Base-by-base conservation (phyloP, 2,329 filamentous ascomycete species). In the Fusarium nelsonii region DNA sequence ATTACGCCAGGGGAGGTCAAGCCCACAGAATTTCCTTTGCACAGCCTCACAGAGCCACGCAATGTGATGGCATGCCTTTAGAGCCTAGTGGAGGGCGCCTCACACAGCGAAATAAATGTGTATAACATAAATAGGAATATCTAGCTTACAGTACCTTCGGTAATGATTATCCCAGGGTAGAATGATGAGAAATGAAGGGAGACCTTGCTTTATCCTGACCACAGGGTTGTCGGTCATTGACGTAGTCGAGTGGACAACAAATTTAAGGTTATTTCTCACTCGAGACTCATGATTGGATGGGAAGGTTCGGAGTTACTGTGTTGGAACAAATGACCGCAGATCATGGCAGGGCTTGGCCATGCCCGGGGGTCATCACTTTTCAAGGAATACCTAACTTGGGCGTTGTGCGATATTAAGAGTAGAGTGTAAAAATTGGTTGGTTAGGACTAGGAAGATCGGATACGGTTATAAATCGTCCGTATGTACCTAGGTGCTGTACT, bases 11-110 rank as follows among this genome's bases (percentile, higher is more conserved):
- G 40, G 36, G 18, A 15, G 28, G 51, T 23, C 23, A 33, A 50
- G 33, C 34, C 48, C 40, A 34, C 45, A 26, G 15, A 26, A 37
- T 46, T n/a, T 40, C 20, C 49, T 58, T 57, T 58, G 68, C 73
- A 73, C 71, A 74, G 73, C 72, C 73, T 73, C 71, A 32, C 49
- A 50, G 28, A 63, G 66, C 65, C 68, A 41, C 40, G 37, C 32
- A 43, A 28, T 34, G 33, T 49, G 37, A 40, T 57, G 32, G n/a
- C 26, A 36, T 33, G 4, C 15, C 51, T 63, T 54, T 23, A 20
- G 33, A 50, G n/a, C 41, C 33, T 41, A 37, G 6, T 33, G 15
- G 14, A 15, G 6, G 40, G 30, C 30, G 10, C 8, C 7, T 30
- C 30, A 30, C 30, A 11, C 33, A n/a, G 32, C 34, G 7, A 39